Percentiles rank a stretch among this genome's conserved stretches.
Conservation (phyloP, 257 asterid species). For the Nicotiana undulata region DNA sequence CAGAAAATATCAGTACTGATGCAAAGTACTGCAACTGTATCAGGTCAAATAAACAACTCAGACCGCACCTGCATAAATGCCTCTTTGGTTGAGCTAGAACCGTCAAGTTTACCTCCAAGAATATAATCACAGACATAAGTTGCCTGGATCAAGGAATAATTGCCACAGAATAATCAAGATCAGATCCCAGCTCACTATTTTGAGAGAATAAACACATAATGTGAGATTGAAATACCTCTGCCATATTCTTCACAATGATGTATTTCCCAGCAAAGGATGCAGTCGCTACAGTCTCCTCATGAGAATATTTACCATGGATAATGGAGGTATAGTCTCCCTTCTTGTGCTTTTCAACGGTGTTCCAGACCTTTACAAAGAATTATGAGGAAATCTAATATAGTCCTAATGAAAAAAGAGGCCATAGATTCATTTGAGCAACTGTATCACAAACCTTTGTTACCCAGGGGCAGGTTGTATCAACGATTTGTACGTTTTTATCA, state of each 20-base stretch:
- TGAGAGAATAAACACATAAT: neutral
- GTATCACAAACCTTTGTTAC: conserved; percentile 65
- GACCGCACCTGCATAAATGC: conserved; percentile 74
- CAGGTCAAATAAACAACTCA: neutral
- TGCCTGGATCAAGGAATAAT: conserved; percentile 43
- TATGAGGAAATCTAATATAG: neutral
- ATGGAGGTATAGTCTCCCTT: conserved; percentile 91
- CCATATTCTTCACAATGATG: conserved; percentile 78
- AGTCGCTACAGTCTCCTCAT: conserved; percentile 97
- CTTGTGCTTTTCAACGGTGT: conserved; percentile 89
- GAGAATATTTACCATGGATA: conserved; percentile 87
- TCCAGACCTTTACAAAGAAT: conserved; percentile 67
- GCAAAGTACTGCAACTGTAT: neutral
- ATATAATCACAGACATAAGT: conserved; percentile 88
- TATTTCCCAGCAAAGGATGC: conserved; percentile 97
- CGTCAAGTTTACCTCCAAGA: conserved; percentile 45
- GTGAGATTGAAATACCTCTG: conserved; percentile 49
- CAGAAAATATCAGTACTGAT: conserved; percentile 17
- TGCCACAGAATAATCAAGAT: neutral
- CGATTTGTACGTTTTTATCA: conserved; percentile 84
- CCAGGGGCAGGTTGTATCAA: conserved; percentile 99
- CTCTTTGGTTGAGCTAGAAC: conserved; percentile 96
- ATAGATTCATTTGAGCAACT: neutral
- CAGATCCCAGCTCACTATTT: neutral
- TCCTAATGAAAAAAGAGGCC: neutral